A percentile compares a stretch with the other conserved stretches of the same genome.
Conservation (phyloP, 257 asterid species). For the Solanum pennellii region DNA sequence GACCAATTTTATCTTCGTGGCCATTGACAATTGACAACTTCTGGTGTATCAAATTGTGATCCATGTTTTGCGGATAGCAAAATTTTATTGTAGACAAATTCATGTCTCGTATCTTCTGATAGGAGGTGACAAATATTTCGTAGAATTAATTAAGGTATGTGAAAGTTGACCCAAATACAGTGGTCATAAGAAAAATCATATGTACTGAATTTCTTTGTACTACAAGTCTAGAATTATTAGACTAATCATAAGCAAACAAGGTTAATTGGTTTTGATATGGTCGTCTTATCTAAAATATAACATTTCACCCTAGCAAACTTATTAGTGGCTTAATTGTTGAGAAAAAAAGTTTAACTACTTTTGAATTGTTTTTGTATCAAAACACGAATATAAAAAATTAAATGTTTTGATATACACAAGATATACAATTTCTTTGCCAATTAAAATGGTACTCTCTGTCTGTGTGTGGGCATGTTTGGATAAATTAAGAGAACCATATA, state of each 20-base stretch:
- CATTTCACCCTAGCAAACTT: neutral
- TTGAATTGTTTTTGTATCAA: neutral
- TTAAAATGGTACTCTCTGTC: no score
- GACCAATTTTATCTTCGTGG: neutral
- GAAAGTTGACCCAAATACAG: no score
- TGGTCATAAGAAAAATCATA: neutral
- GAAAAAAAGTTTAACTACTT: neutral
- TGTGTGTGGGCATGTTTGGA: no score
- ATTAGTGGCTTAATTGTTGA: neutral
- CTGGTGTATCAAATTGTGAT: neutral
- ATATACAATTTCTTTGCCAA: neutral
- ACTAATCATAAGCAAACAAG: neutral
- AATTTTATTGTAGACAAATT: neutral
- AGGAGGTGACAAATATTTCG: no score
- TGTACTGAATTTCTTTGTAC: neutral
- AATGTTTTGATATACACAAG: neutral
- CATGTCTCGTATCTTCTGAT: no score
- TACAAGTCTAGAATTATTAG: neutral
- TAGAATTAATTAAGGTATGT: no score
- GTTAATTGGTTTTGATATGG: neutral
- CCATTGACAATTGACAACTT: neutral
- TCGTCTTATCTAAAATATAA: neutral
- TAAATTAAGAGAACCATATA: no score
- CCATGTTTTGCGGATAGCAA: neutral
- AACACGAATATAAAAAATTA: neutral